phyloP scores from a whole-genome alignment of 2,329 filamentous ascomycete species.

The Didymella pomorum region DNA sequence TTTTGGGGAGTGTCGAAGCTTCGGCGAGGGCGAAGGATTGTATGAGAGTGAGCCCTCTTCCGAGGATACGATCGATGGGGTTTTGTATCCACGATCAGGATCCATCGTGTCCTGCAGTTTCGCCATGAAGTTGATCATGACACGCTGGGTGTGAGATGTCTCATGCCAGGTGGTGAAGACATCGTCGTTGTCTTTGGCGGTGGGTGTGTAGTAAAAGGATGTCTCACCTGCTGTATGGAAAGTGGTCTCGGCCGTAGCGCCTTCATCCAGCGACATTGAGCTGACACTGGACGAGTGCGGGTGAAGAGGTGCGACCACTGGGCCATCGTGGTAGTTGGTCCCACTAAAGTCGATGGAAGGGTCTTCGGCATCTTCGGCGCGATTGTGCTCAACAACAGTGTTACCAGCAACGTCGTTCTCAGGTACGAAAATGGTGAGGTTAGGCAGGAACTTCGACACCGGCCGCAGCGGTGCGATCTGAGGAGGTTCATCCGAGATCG shows the following conservation, averaged over 20 bases:
- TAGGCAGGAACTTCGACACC: constrained; percentile 6
- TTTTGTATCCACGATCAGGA: neutral
- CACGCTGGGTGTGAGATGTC: neutral
- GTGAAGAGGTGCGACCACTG: neutral
- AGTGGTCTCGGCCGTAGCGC: neutral
- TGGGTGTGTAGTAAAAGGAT: neutral
- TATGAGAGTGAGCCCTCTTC: neutral
- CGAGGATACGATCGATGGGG: neutral
- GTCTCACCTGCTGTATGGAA: constrained; percentile 2
- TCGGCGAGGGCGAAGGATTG: neutral
- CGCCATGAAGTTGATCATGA: neutral
- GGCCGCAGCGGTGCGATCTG: neutral
- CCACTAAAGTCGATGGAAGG: neutral
- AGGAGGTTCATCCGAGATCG: neutral
- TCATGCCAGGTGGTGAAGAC: neutral
- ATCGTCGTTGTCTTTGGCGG: constrained; percentile 7
- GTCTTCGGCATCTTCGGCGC: neutral
- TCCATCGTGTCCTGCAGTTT: constrained; percentile 1
- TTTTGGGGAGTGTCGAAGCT: constrained; percentile 6
- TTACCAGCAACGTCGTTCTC: neutral
- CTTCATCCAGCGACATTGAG: neutral
- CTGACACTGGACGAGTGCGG: neutral
- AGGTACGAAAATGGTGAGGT: neutral
- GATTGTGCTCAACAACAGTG: neutral
- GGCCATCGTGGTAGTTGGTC: neutral